Conservation (phyloP, 805 yeast genomes). For the Starmerella stigmatis region DNA sequence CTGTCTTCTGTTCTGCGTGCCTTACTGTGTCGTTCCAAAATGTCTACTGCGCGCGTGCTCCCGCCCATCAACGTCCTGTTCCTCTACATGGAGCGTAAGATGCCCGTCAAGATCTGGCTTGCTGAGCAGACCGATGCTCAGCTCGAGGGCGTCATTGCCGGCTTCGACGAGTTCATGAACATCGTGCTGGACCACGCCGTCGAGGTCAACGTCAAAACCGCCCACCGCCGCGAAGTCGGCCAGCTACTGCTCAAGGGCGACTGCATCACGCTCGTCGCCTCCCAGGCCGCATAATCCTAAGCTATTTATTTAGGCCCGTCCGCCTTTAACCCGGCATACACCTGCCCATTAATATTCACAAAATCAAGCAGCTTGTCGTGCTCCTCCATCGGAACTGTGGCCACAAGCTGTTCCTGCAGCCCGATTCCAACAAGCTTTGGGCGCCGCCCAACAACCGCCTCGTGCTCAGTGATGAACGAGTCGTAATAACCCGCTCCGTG, state of each 20-base stretch:
- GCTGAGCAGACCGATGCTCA: constrained; percentile 71
- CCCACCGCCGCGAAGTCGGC: constrained; percentile 36
- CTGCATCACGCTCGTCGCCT: constrained; percentile 65
- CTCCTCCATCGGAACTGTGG: constrained; percentile 42
- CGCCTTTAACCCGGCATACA: constrained; percentile 10
- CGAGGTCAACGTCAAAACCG: constrained; percentile 52
- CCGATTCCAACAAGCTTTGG: constrained; percentile 49
- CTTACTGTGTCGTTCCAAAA: too few relatives aligned
- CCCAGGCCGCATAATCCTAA: not conserved
- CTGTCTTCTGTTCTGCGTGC: too few relatives aligned
- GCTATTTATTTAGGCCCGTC: not conserved
- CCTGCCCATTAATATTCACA: constrained; percentile 37
- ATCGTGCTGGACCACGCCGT: constrained; percentile 49
- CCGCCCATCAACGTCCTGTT: constrained; percentile 91
- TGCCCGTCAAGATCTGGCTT: constrained; percentile 75
- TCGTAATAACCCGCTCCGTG: constrained; percentile 94
- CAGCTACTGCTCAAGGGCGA: constrained; percentile 82
- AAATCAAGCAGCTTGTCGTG: constrained; percentile 57
- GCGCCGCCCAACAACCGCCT: not conserved
- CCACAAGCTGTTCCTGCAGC: constrained; percentile 50
- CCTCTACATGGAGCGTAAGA: constrained; percentile 72
- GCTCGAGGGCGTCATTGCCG: constrained; percentile 69
- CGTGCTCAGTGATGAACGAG: constrained; percentile 45
- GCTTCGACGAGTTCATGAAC: constrained; percentile 98
- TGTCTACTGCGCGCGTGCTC: constrained; percentile 32